phyloP scores from a whole-genome alignment of 352 stramenopile species.

The Pythium guiyangense region DNA sequence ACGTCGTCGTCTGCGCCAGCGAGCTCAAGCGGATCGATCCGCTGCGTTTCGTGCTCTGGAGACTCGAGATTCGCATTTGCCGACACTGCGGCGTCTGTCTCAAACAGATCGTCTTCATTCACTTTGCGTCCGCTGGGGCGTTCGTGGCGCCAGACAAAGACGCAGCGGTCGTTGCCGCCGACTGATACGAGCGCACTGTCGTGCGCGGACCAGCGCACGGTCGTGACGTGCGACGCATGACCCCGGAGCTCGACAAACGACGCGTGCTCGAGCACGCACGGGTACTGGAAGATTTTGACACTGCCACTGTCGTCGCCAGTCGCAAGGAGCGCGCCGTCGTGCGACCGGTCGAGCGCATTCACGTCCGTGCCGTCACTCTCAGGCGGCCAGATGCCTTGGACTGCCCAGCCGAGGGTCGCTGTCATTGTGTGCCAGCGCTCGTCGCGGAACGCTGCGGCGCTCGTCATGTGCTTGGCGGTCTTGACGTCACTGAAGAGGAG shows the following conservation, averaged over 20 bases:
- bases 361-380: constrained; percentile 77
- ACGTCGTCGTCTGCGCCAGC: constrained; percentile 28
- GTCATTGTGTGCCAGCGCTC: constrained; percentile 90
- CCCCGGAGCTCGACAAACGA: constrained; percentile 53
- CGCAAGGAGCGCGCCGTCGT: constrained; percentile 53
- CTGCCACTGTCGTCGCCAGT: constrained; percentile 83
- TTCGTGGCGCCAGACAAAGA: constrained; percentile 72
- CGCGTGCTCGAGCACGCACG: constrained; percentile 53
- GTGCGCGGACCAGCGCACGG: constrained; percentile 54
- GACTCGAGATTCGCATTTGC: neutral
- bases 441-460: constrained; percentile 78
- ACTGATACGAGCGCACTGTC: constrained; percentile 65
- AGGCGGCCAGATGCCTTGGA: constrained; percentile 88
- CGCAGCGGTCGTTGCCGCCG: constrained; percentile 74
- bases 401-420: constrained; percentile 81
- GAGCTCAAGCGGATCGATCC: constrained; percentile 25
- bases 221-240: constrained; percentile 81
- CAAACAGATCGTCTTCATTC: constrained; percentile 2
- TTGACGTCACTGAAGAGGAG: constrained; percentile 87
- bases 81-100: neutral
- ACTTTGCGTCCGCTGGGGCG: constrained; percentile 7
- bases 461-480: constrained; percentile 60
- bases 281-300: constrained; percentile 88
- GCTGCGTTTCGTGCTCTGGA: neutral
- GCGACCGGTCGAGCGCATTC: constrained; percentile 66